Conservation (phyloP, 2,329 filamentous ascomycete genomes). For the Tolypocladium ovalisporum region DNA sequence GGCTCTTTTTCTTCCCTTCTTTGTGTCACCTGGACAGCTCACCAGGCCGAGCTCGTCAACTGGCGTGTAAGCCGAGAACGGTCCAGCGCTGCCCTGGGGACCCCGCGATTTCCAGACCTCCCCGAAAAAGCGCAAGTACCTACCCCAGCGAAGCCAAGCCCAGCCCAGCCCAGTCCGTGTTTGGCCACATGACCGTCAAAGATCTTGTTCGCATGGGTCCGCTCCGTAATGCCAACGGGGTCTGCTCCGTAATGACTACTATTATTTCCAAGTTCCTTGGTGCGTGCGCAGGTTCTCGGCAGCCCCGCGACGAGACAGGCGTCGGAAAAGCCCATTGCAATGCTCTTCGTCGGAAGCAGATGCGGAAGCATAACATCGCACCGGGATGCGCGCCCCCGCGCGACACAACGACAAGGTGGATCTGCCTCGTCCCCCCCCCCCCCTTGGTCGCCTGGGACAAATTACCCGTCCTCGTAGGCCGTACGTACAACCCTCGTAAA, state of each 20-base stretch:
- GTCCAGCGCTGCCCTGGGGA: not conserved
- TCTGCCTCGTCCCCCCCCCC: not conserved
- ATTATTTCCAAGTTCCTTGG: not conserved
- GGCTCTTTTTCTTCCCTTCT: not conserved
- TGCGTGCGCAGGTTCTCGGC: not conserved
- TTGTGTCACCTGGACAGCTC: not conserved
- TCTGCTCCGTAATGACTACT: not conserved
- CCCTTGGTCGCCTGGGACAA: no score
- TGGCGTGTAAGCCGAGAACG: not conserved
- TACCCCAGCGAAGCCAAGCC: not conserved
- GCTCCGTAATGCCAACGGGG: not conserved
- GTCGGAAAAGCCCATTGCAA: not conserved
- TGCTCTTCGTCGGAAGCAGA: not conserved
- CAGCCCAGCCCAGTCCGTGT: not conserved
- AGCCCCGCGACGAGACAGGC: not conserved
- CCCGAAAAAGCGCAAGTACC: not conserved
- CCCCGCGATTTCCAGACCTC: not conserved
- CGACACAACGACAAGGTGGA: no score
- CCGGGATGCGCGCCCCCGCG: not conserved
- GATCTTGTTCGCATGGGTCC: not conserved
- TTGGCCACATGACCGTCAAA: slow-evolving; percentile 3
- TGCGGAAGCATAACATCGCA: not conserved
- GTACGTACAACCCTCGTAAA: no score
- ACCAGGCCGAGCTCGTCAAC: no score
- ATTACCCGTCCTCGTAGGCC: no score